A percentile compares a stretch with the other conserved stretches of the same genome.
Evolutionary conservation across 768 basidiomycete genomes (phyloP).

Genomic region (Harrya chromipes): DNA sequence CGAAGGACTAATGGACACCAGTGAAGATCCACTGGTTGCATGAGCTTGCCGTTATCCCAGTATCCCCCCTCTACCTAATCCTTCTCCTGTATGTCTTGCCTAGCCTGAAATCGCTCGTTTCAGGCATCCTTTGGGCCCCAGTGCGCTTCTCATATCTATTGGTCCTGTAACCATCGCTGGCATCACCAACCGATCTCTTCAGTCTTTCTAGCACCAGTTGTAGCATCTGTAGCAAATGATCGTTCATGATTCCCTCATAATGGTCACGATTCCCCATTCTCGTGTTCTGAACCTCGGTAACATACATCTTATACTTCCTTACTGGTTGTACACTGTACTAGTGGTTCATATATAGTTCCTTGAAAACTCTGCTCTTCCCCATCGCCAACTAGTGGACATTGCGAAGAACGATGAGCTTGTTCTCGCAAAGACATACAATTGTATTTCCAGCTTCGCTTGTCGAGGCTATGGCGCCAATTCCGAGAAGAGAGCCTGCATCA

Average conservation of each 20-base stretch:
- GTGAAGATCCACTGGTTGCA: constrained; percentile 55
- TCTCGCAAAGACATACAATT: constrained; percentile 75
- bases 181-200: constrained; percentile 25
- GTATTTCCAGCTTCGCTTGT: constrained; percentile 32
- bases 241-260: constrained; percentile 35
- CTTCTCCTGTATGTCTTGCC: constrained; percentile 5
- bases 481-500: constrained; percentile 70
- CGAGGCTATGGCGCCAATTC: constrained; percentile 55
- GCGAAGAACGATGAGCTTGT: constrained; percentile 61
- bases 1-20: constrained; percentile 65
- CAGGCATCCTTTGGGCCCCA: constrained; percentile 20
- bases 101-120: constrained; percentile 10
- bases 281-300: constrained; percentile 27
- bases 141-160: constrained; percentile 32
- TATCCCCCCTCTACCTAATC: constrained; percentile 5
- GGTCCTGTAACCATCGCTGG: constrained; percentile 27
- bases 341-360: constrained; percentile 20
- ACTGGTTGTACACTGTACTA: constrained; percentile 34
- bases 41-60: constrained; percentile 15
- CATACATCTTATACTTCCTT: constrained; percentile 38
- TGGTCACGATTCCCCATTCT: constrained; percentile 31
- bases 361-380: constrained; percentile 11
- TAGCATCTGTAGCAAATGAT: constrained; percentile 33
- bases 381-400: constrained; percentile 26
- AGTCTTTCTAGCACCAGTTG: constrained; percentile 22